These are phyloP conservation scores for Deakozyma indianensis DNA, from an alignment of 805 yeast genomes.

Conservation along the genomic window DNA sequence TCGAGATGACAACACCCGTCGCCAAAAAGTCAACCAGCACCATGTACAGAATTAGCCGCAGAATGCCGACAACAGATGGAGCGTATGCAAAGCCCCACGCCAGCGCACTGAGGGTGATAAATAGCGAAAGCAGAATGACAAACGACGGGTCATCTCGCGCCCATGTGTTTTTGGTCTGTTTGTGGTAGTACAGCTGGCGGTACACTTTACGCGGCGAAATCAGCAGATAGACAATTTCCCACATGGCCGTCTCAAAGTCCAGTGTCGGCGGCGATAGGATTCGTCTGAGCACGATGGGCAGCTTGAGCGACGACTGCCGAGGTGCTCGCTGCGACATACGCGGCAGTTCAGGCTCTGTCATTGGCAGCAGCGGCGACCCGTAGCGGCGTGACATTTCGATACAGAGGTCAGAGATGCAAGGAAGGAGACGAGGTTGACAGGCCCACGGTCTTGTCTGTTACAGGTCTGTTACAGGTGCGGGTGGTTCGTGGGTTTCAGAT, in stretches of 20 bases:
- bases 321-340: background rate
- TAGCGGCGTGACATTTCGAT: background rate
- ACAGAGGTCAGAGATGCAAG: too few species aligned
- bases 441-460: too few species aligned
- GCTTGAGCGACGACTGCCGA: background rate
- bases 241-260: slow-evolving; percentile 83
- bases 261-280: slow-evolving; percentile 61
- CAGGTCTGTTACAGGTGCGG: too few species aligned
- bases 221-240: slow-evolving; percentile 73
- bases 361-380: background rate
- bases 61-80: slow-evolving; percentile 43
- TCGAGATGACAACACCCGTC: slow-evolving; percentile 54
- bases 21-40: slow-evolving; percentile 69
- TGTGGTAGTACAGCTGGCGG: slow-evolving; percentile 66
- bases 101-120: slow-evolving; percentile 59
- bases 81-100: slow-evolving; percentile 86
- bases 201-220: slow-evolving; percentile 71
- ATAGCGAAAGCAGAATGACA: slow-evolving; percentile 51
- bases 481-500: too few species aligned
- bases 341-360: background rate
- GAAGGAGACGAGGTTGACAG: too few species aligned
- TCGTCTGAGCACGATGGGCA: background rate
- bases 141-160: slow-evolving; percentile 90
- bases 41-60: slow-evolving; percentile 65
- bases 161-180: slow-evolving; percentile 66